Base-by-base conservation (phyloP, 2,329 filamentous ascomycete species). In the Hymenoscyphus linearis region DNA sequence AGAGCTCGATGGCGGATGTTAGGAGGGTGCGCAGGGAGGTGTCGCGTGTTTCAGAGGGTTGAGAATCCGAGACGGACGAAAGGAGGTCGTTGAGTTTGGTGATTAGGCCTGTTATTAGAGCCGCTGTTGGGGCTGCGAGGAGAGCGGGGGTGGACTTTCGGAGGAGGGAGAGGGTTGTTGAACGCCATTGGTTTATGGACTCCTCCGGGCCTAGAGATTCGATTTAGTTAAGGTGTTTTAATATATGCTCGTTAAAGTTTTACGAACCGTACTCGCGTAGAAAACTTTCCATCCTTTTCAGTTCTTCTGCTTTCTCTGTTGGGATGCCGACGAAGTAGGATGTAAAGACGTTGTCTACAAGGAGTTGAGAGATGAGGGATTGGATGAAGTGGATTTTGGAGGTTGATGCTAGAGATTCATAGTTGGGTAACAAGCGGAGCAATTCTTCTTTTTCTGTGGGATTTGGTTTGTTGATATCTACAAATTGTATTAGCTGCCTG, bases 111-210 rank as follows among this genome's bases (percentile, higher is more conserved):
- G 81, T 76, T 16, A 76, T 75, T 35, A 80, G 69, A 26, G 69
- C 65, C 22, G 73, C 64, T 3, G 82, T 84, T 25, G 6, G 31
- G 67, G 80, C 76, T 14, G 73, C 67, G 57, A 79, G 75, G 36
- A 85, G 76, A 60, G 76, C 78, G 36, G 76, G 68, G 16, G 74
- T 72, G 5, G 80, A 77, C 62, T 83, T 82, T 67, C 79, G 79
- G 57, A 89, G 72, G 52, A 86, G 77, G 27, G 82, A 78, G 47
- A 88, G 77, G 1, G 86, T 89, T n/a, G 79, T 77, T 5, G 85
- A 83, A 44, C 86, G 83, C 86, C 86, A 89, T 69, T 85, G 82
- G 70, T 87, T 88, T 64, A 86, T 78, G 34, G 80, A 76, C 64
- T 83, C 80, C 53, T 77, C 75, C 4, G 81, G 78, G 55, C 76